phyloP scores from a whole-genome alignment of 2,329 filamentous ascomycete genomes.

The Emergomyces orientalis region DNA sequence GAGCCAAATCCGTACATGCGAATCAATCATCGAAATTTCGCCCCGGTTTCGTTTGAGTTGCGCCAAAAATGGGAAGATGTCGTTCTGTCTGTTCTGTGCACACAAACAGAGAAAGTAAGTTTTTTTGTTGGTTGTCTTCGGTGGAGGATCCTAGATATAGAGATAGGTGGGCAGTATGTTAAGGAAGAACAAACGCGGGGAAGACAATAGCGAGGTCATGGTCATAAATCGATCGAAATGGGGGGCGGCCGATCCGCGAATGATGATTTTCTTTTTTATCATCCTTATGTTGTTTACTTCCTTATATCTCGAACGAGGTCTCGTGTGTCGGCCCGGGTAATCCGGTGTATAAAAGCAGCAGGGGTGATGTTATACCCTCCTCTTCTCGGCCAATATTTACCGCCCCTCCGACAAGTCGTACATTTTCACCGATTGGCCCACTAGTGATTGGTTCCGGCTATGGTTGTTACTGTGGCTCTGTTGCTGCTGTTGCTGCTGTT shows the following conservation, averaged over 20 bases:
- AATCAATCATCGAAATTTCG: neutral
- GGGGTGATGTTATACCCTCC: neutral
- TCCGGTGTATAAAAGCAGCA: neutral
- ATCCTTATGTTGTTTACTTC: neutral
- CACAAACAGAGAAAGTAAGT: neutral
- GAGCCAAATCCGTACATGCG: neutral
- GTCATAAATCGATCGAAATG: neutral
- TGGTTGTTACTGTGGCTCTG: neutral
- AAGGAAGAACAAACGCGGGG: neutral
- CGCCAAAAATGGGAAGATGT: neutral
- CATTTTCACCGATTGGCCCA: constrained; percentile 24
- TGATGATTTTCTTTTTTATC: neutral
- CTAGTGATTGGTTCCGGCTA: neutral
- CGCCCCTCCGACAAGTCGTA: constrained; percentile 29
- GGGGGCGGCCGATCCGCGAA: neutral
- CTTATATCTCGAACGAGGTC: neutral
- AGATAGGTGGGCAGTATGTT: neutral
- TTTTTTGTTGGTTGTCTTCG: neutral
- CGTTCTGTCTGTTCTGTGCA: neutral
- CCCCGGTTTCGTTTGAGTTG: neutral
- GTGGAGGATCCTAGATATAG: neutral
- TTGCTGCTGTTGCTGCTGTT: constrained; percentile 1
- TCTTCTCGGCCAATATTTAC: constrained; percentile 14
- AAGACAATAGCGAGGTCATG: neutral
- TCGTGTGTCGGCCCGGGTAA: neutral